Conservation (phyloP, 805 yeast genomes). For the Candida xyloterini region DNA sequence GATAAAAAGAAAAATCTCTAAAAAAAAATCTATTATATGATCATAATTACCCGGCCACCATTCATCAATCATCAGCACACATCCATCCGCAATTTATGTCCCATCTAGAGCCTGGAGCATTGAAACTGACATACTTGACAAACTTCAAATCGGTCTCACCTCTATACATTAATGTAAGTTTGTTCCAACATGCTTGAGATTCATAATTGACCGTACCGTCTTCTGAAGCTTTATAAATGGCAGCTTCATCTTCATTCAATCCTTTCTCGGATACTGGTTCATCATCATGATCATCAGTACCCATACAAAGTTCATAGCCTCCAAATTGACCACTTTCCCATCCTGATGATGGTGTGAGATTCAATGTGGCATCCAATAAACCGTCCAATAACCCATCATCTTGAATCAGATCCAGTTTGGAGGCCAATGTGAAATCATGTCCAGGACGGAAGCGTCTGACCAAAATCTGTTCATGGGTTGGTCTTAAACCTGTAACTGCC, state of each 20-base stretch:
- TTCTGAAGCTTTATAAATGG: slow-evolving; percentile 66
- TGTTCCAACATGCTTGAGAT: slow-evolving; percentile 81
- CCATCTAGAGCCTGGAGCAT: slow-evolving; percentile 91
- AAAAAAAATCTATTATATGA: background rate
- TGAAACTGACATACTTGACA: slow-evolving; percentile 84
- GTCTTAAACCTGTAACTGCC: slow-evolving; percentile 56
- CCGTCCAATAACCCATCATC: slow-evolving; percentile 41
- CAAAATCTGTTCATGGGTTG: slow-evolving; percentile 63
- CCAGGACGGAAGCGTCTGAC: slow-evolving; percentile 94
- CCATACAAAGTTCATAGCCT: slow-evolving; percentile 91
- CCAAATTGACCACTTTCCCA: slow-evolving; percentile 93
- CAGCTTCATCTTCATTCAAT: slow-evolving; percentile 69
- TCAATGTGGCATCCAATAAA: slow-evolving; percentile 74
- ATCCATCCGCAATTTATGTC: slow-evolving; percentile 82
- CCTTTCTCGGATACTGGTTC: slow-evolving; percentile 35
- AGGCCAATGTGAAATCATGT: slow-evolving; percentile 87
- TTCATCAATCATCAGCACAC: slow-evolving; percentile 46
- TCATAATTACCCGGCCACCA: slow-evolving; percentile 30
- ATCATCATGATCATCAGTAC: slow-evolving; percentile 42
- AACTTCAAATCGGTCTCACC: slow-evolving; percentile 88
- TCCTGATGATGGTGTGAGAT: slow-evolving; percentile 74
- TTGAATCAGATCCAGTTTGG: slow-evolving; percentile 38
- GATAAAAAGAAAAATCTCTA: background rate
- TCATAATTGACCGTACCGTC: slow-evolving; percentile 78
- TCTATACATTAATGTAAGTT: slow-evolving; percentile 69